phyloP scores from a whole-genome alignment of 176 grass and related monocot genomes.

The Oryza rufipogon region DNA sequence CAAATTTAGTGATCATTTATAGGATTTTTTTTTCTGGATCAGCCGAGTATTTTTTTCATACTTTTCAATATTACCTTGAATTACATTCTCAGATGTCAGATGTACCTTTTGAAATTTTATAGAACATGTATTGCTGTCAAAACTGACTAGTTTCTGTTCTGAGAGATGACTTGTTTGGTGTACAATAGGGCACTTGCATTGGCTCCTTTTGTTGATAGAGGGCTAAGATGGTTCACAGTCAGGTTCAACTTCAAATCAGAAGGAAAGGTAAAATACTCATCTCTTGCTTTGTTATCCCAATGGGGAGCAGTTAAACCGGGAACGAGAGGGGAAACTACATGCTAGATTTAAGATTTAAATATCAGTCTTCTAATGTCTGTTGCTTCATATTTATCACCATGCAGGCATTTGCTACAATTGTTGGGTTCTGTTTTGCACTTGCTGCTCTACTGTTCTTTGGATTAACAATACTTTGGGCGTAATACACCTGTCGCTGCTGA shows the following conservation, averaged over 20 bases:
- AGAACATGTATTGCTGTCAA: background rate
- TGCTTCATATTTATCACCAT: background rate
- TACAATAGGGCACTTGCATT: conserved; percentile 71
- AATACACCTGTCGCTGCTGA: conserved; percentile 14
- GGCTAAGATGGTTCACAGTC: conserved; percentile 88
- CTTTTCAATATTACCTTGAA: background rate
- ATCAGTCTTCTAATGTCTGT: conserved; percentile 25
- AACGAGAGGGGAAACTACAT: conserved; percentile 43
- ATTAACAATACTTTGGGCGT: conserved; percentile 86
- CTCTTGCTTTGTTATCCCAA: background rate
- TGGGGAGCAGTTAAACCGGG: conserved; percentile 37
- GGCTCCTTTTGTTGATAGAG: conserved; percentile 89
- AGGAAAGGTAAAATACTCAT: conserved; percentile 59
- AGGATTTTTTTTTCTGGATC: background rate
- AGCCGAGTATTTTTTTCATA: background rate
- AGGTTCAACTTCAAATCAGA: conserved; percentile 85
- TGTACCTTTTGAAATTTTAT: background rate
- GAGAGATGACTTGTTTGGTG: conserved; percentile 25
- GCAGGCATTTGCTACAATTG: conserved; percentile 83
- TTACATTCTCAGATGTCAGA: conserved; percentile 12
- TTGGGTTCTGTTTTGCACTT: conserved; percentile 67
- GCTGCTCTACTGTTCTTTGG: conserved; percentile 70
- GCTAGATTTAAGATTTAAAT: background rate
- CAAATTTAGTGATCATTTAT: conserved; percentile 3
- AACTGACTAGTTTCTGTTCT: background rate